These are phyloP conservation scores for Cryoendolithus antarcticus DNA, from an alignment of 2,329 filamentous ascomycete species.

Conservation along the genomic window DNA sequence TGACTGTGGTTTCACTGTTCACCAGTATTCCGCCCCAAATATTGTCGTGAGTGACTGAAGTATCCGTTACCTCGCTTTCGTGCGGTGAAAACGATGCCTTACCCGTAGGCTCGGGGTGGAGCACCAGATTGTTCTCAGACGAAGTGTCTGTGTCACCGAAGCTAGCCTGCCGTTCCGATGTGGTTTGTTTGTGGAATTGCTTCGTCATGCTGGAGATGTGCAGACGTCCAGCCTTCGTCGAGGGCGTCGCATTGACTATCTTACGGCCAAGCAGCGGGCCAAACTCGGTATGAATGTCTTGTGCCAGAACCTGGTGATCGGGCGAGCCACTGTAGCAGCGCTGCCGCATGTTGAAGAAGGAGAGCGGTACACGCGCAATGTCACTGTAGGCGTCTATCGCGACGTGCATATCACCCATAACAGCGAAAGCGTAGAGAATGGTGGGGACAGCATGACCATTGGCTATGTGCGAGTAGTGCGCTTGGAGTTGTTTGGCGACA, in stretches of 20 bases:
- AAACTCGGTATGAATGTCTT: constrained; percentile 36
- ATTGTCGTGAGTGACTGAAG: constrained; percentile 9
- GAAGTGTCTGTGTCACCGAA: constrained; percentile 5
- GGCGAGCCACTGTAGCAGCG: constrained; percentile 32
- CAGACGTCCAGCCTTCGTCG: constrained; percentile 1
- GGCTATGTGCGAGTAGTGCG: constrained; percentile 18
- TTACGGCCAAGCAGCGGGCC: constrained; percentile 25
- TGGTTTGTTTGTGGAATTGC: constrained; percentile 2
- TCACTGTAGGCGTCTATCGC: constrained; percentile 14
- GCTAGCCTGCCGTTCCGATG: constrained; percentile 4
- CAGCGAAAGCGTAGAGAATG: constrained; percentile 33
- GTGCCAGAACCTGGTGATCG: constrained; percentile 32
- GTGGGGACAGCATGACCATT: constrained; percentile 18
- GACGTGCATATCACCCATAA: constrained; percentile 21
- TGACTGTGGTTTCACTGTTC: constrained; percentile 24
- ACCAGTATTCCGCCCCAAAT: constrained; percentile 25
- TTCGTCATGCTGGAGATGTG: neutral
- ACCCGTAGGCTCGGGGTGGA: constrained; percentile 2
- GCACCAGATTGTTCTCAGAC: constrained; percentile 3
- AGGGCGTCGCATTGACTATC: constrained; percentile 6
- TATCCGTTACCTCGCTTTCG: constrained; percentile 1
- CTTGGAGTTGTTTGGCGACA: constrained; percentile 26
- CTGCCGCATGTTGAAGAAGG: constrained; percentile 34
- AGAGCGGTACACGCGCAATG: constrained; percentile 27
- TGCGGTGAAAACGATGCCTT: neutral